Evolutionary conservation across 78 protist species (phyloP).

Genomic region (Dictyostelium purpureum): DNA sequence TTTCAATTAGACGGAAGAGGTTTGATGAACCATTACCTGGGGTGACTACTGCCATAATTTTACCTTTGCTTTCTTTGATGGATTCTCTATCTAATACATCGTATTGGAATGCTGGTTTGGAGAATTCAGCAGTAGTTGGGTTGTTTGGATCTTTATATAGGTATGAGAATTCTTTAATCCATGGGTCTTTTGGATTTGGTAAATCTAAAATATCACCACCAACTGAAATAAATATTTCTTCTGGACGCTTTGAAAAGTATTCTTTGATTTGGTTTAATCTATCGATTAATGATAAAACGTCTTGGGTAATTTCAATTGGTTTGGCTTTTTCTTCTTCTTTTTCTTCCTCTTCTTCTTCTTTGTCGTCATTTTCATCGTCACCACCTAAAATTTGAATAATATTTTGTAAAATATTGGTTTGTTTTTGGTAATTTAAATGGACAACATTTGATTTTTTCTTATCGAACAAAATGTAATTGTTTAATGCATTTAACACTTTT

Average conservation of each 20-base stretch:
- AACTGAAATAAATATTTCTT: background rate
- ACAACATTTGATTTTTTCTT: conserved; percentile 12
- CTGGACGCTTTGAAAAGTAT: background rate
- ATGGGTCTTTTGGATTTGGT: conserved; percentile 1
- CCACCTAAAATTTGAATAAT: conserved; percentile 4
- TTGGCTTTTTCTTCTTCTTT: background rate
- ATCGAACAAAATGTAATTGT: background rate
- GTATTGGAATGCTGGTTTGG: background rate
- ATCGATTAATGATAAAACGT: background rate
- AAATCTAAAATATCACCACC: conserved; percentile 28
- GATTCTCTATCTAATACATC: background rate
- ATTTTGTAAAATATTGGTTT: background rate
- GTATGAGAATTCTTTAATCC: background rate
- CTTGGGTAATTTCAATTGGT: background rate
- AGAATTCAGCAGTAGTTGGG: background rate
- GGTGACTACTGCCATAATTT: background rate
- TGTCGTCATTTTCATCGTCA: background rate
- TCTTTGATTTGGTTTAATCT: background rate
- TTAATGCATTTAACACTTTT: background rate
- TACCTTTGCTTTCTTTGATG: background rate
- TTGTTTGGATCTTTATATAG: background rate
- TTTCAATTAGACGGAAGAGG: background rate
- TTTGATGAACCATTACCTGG: background rate
- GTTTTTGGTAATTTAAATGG: background rate
- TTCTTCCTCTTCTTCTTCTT: background rate